Percentiles rank a stretch among this genome's conserved stretches.
These are phyloP conservation scores for Gynochthodes officinalis DNA, from an alignment of 257 asterid genomes.

Conservation along the genomic window DNA sequence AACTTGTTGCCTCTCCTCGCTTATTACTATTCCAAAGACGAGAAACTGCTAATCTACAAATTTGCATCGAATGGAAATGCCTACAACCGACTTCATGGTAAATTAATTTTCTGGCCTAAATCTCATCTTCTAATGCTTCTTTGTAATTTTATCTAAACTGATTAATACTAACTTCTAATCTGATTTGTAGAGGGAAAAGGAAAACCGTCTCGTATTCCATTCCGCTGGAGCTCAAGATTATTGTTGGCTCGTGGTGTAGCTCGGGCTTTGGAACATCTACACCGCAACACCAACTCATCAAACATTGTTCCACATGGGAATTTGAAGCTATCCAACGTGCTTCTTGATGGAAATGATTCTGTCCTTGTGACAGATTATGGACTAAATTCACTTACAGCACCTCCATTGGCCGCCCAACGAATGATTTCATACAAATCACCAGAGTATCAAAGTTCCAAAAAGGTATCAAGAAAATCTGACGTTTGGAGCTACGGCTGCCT, in stretches of 20 bases:
- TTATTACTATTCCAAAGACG: conserved; percentile 60
- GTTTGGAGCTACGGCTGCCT: conserved; percentile 79
- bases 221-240: conserved; percentile 64
- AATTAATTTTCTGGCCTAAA: not conserved
- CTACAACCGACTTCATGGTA: conserved; percentile 62
- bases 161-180: not conserved
- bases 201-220: conserved; percentile 45
- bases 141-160: not conserved
- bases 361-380: conserved; percentile 63
- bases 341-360: conserved; percentile 44
- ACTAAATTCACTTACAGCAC: conserved; percentile 46
- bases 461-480: conserved; percentile 57
- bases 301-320: conserved; percentile 65
- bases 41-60: conserved; percentile 53
- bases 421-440: conserved; percentile 67
- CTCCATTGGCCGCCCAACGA: conserved; percentile 48
- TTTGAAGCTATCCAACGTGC: conserved; percentile 63
- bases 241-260: conserved; percentile 54
- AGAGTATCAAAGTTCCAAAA: conserved; percentile 46
- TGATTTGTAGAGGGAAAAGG: conserved; percentile 50
- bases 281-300: conserved; percentile 37
- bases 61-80: conserved; percentile 55
- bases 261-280: conserved; percentile 59
- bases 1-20: conserved; percentile 62
- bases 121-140: not conserved